Percentiles rank a stretch among this genome's conserved stretches.
Evolutionary conservation across 345 rosid species (phyloP).

Genomic region (Eucalyptus brandiana): DNA sequence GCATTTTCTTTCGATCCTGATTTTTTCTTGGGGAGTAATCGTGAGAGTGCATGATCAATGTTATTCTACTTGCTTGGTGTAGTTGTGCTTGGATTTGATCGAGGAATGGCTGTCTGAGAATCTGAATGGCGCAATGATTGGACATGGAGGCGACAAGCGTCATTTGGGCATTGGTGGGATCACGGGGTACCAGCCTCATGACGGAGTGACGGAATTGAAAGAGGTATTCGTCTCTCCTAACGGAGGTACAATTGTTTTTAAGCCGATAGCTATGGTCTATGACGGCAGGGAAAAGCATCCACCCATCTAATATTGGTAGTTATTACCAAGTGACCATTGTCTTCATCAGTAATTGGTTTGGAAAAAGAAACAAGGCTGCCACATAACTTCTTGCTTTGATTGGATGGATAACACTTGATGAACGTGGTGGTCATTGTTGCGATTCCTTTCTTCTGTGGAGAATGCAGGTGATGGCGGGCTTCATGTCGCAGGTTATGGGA

Average conservation of each 20-base stretch:
- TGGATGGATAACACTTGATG: not conserved
- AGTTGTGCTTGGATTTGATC: constrained; percentile 89
- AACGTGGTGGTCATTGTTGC: not conserved
- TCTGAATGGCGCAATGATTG: constrained; percentile 22
- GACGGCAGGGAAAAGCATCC: not conserved
- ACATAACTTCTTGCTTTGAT: not conserved
- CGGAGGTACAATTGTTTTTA: not conserved
- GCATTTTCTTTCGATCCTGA: not conserved
- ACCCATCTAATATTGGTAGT: not conserved
- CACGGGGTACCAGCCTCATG: constrained; percentile 57
- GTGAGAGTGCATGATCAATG: not conserved
- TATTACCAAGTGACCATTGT: not conserved
- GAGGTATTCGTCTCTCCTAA: constrained; percentile 28
- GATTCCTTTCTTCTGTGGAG: not conserved
- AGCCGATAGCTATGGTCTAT: not conserved
- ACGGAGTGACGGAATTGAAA: constrained; percentile 69
- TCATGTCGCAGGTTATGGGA: constrained; percentile 62
- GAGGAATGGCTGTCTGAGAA: constrained; percentile 73
- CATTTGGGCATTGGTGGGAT: constrained; percentile 49
- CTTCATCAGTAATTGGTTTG: not conserved
- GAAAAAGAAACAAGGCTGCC: not conserved
- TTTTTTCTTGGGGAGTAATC: not conserved
- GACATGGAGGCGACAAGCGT: constrained; percentile 11
- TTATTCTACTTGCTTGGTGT: not conserved
- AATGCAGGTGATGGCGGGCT: constrained; percentile 74